Base-by-base conservation (phyloP, 805 yeast genomes). In the Blastobotrys terrestris region DNA sequence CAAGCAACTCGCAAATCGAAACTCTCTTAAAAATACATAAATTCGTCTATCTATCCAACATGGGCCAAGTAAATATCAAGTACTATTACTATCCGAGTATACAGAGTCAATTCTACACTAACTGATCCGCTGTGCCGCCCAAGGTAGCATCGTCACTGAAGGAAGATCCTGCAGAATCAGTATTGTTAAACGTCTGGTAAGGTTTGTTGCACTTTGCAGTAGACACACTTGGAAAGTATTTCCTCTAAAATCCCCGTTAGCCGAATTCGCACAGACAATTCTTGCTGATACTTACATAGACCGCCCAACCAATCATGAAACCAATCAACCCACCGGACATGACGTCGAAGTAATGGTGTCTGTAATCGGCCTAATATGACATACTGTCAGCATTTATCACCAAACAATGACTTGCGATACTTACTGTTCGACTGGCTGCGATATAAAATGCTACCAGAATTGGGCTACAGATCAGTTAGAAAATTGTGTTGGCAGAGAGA, bases 311-410 rank as follows among this genome's bases (percentile, higher is more conserved):
- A 35, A 84, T 68, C 2, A 72, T 54, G 3, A 70, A 57, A 0
- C 99, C 99, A 2, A 92, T 63, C 1, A 73, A 15, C 26, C 85
- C 73, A 2, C 99, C 99, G 14, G 84, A 63, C 1, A 85, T 60
- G 1, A 94, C 85, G 67, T 92, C 99, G 15, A 87, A 73, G 64
- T 87, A 89, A 69, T 92, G 98, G 64, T 92, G 99, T 66, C 97
- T 77, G 69, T 91, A 91, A 69, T 92, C 99, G 62, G 86, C 48
- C 35, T 26, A 11, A 11, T n/a, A n/a, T n/a, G n/a, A n/a, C n/a
- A n/a, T n/a, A n/a, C n/a, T n/a, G n/a, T n/a, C n/a, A n/a, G n/a
- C n/a, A n/a, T n/a, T n/a, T n/a, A n/a, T n/a, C n/a, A n/a, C n/a
- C n/a, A n/a, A n/a, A n/a, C n/a, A n/a, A n/a, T n/a, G n/a, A n/a